Conservation (phyloP, 2,329 filamentous ascomycete species). For the Cercospora sp. region DNA sequence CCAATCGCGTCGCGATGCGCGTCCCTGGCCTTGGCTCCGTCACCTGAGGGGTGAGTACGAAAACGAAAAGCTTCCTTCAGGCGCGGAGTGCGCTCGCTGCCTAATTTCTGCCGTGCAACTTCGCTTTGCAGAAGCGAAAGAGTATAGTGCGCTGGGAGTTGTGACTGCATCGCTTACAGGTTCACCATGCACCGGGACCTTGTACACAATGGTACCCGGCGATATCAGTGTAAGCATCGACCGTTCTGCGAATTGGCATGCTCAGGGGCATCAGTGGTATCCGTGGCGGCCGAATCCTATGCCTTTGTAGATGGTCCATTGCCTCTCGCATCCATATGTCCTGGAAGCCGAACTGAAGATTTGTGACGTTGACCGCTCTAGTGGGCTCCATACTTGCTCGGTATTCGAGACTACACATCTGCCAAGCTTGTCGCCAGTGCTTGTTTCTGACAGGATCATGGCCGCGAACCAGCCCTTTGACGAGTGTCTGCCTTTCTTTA, state of each 20-base stretch:
- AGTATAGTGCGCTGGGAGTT: background rate
- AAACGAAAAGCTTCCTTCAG: background rate
- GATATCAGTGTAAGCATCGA: conserved; percentile 17
- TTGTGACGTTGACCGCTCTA: background rate
- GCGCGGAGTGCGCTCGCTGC: background rate
- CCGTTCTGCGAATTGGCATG: conserved; percentile 4
- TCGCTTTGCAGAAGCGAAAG: background rate
- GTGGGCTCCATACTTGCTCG: background rate
- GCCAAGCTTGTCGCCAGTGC: conserved; percentile 5
- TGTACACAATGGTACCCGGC: conserved; percentile 18
- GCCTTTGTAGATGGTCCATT: background rate
- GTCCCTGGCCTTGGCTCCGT: background rate
- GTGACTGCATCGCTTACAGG: background rate
- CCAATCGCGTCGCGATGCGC: conserved; percentile 1
- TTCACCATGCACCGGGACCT: background rate
- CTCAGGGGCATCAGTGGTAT: background rate
- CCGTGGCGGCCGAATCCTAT: background rate
- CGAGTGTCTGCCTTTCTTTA: conserved; percentile 8
- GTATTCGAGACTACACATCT: background rate
- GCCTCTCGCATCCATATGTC: conserved; percentile 16
- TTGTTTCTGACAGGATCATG: background rate
- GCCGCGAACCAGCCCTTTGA: background rate
- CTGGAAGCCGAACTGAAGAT: conserved; percentile 11
- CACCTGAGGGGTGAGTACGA: background rate
- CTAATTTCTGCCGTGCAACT: background rate